These are phyloP conservation scores for Striga asiatica DNA, from an alignment of 257 asterid genomes.

Conservation along the genomic window DNA sequence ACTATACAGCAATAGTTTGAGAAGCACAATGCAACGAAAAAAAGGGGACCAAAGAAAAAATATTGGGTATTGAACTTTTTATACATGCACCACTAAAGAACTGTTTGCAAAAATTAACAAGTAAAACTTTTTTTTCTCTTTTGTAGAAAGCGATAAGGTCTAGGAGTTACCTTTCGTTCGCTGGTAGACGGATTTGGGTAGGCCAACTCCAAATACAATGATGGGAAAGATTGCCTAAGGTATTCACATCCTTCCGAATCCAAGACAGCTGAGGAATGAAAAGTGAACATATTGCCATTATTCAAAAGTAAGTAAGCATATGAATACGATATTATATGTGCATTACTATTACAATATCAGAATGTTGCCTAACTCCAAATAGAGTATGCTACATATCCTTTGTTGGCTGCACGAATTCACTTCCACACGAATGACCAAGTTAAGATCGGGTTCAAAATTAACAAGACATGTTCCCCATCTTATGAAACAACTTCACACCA, in stretches of 20 bases:
- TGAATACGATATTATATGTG: neutral
- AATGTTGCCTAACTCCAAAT: neutral
- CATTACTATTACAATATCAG: neutral
- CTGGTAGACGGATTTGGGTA: too few species aligned
- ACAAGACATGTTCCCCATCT: neutral
- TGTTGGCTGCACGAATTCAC: neutral
- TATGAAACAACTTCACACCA: neutral
- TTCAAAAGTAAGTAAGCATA: neutral
- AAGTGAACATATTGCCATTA: too few species aligned
- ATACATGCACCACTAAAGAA: neutral
- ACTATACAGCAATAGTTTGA: neutral
- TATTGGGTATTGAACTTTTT: neutral
- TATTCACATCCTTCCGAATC: too few species aligned
- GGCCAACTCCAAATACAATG: too few species aligned
- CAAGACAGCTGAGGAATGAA: neutral
- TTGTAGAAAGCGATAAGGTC: too few species aligned
- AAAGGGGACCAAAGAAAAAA: neutral
- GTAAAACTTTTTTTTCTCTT: too few species aligned
- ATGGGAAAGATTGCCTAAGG: too few species aligned
- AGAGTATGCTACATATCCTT: neutral
- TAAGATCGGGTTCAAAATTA: neutral
- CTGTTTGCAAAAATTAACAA: too few species aligned
- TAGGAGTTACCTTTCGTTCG: too few species aligned
- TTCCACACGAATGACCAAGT: neutral
- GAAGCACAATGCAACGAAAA: neutral